These are phyloP conservation scores for Starmerella bombicola DNA, from an alignment of 805 yeast genomes.

Conservation along the genomic window DNA sequence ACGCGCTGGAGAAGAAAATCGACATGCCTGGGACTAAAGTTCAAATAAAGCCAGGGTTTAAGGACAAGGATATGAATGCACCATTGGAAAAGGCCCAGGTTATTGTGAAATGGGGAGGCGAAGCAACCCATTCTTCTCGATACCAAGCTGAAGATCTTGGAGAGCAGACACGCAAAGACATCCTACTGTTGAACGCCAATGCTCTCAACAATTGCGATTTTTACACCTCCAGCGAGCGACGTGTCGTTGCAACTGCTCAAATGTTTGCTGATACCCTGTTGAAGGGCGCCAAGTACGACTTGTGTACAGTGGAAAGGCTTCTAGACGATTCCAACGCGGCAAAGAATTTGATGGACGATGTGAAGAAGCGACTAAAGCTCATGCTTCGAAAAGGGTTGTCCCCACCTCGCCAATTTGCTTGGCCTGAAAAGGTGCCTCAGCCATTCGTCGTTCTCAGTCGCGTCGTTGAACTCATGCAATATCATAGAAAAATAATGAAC, in stretches of 20 bases:
- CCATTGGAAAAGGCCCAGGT: slow-evolving; percentile 90
- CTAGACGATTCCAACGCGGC: slow-evolving; percentile 97
- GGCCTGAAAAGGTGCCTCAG: slow-evolving; percentile 98
- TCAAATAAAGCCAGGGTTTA: slow-evolving; percentile 68
- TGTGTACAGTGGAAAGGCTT: slow-evolving; percentile 75
- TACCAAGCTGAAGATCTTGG: slow-evolving; percentile 93
- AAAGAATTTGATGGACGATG: slow-evolving; percentile 93
- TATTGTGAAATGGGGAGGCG: slow-evolving; percentile 98
- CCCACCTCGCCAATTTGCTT: slow-evolving; percentile 93
- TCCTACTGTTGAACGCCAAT: slow-evolving; percentile 69
- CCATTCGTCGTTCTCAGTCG: slow-evolving; percentile 88
- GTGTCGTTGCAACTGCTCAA: slow-evolving; percentile 88
- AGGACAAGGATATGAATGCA: slow-evolving; percentile 30
- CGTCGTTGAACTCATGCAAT: slow-evolving; percentile 90
- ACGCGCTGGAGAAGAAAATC: slow-evolving; percentile 80
- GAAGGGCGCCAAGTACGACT: slow-evolving; percentile 62
- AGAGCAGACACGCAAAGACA: slow-evolving; percentile 87
- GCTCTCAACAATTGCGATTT: slow-evolving; percentile 77
- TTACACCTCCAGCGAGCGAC: slow-evolving; percentile 83
- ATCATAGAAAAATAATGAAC: slow-evolving; percentile 72
- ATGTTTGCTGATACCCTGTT: slow-evolving; percentile 69
- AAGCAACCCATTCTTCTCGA: slow-evolving; percentile 94
- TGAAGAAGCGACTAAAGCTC: slow-evolving; percentile 90
- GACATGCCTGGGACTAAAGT: slow-evolving; percentile 91
- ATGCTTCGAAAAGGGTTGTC: slow-evolving; percentile 87